Evolutionary conservation across 805 yeast species (phyloP), one percentile per base, ranked within the genome.

Genomic region (Lipomyces oligophaga): DNA sequence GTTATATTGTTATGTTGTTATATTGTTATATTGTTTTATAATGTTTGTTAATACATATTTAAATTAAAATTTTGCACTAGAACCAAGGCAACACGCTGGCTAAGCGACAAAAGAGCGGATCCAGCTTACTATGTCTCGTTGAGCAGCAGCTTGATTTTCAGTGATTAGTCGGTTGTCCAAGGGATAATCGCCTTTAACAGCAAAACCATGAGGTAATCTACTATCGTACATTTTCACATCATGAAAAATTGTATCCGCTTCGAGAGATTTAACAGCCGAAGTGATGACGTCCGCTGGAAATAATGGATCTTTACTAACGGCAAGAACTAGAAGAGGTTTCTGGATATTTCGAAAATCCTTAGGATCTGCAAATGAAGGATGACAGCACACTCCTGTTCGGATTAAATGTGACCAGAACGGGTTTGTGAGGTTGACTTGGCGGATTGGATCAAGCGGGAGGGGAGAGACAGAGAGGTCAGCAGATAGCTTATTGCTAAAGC

Each of bases 201-300:
- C 70, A 58, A 69, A 69, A 2, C 73, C 72, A 54, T 69, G 72
- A 3, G 73, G 73, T n/a, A 67, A 51, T 5, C 51, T 53, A 7
- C 46, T 34, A 32, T 43, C 62, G 31, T 35, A 46, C 18, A 46
- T 38, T 49, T 34, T 53, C 40, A 55, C 57, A 10, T 49, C 57
- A 33, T 55, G 51, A 16, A 41, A 49, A 16, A 49, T 39, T 19
- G 43, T 41, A 10, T 57, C 54, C 20, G 43, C 41, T 16, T 50
- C 49, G 18, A 59, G 47, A 8, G 40, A 36, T 15, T 50, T 34
- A 15, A 58, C 28, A 1, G 61, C 64, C 8, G 42, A n/a, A 22
- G 49, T 44, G 7, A 62, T 41, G 1, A 55, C 20, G 3, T 43
- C 37, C 19, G 53, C 56, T 4, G 64, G 61, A 13, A 63, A 55